Conservation (phyloP, 2,329 filamentous ascomycete genomes). For the Xenoacremonium recifei region DNA sequence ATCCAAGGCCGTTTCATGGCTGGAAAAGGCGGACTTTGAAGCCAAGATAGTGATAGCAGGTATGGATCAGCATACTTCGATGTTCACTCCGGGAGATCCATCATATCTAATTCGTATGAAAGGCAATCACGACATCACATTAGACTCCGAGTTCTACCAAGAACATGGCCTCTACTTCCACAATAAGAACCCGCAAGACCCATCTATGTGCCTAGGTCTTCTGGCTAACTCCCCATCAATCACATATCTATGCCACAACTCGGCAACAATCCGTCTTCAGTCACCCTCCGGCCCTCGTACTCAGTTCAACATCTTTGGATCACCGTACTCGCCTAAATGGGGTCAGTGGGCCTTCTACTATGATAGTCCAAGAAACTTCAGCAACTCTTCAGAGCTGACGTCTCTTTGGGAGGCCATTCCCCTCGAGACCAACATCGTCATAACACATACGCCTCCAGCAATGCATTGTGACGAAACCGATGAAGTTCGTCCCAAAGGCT, state of each 20-base stretch:
- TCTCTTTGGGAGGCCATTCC: constrained; percentile 62
- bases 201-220: constrained; percentile 52
- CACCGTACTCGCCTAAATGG: constrained; percentile 60
- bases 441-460: constrained; percentile 69
- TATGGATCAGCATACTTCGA: constrained; percentile 29
- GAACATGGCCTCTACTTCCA: constrained; percentile 54
- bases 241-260: constrained; percentile 63
- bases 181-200: constrained; percentile 53
- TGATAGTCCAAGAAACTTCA: constrained; percentile 24
- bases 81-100: constrained; percentile 4
- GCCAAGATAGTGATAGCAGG: constrained; percentile 70
- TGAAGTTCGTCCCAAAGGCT: constrained; percentile 49
- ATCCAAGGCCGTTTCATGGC: constrained; percentile 62
- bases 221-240: constrained; percentile 54
- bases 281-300: constrained; percentile 56
- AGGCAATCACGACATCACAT: constrained; percentile 76
- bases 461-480: constrained; percentile 55
- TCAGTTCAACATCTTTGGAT: constrained; percentile 66
- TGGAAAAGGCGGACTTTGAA: constrained; percentile 66
- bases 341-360: constrained; percentile 70
- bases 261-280: constrained; percentile 52
- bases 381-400: constrained; percentile 23
- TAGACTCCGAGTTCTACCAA: constrained; percentile 62
- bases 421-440: constrained; percentile 59
- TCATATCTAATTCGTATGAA: constrained; percentile 3